Conservation (phyloP, 2,329 filamentous ascomycete species). For the Trichoderma cornu-damae region DNA sequence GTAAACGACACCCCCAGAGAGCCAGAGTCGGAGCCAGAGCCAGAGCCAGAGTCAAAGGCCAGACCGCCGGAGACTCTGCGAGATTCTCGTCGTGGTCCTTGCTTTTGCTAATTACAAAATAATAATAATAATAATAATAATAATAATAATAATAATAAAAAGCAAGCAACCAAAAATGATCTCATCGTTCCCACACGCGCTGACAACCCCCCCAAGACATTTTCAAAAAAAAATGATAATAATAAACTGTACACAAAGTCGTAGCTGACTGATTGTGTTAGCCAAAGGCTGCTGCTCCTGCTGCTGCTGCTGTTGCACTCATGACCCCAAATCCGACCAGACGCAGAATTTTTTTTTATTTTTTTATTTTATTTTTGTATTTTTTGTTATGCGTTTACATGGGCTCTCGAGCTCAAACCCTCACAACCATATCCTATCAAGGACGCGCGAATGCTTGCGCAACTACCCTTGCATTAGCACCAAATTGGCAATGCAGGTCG, state of each 20-base stretch:
- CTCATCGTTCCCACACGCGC: background rate
- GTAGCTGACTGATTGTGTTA: too few relatives aligned
- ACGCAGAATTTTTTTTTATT: too few relatives aligned
- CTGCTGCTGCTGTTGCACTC: background rate
- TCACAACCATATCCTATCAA: too few relatives aligned
- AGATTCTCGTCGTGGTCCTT: background rate
- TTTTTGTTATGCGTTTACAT: too few relatives aligned
- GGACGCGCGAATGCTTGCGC: background rate
- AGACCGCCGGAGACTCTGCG: slow-evolving; percentile 18
- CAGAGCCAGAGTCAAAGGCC: too few relatives aligned
- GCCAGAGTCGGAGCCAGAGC: too few relatives aligned
- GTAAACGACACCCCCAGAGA: slow-evolving; percentile 10
- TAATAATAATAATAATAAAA: too few relatives aligned
- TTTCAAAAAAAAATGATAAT: too few relatives aligned
- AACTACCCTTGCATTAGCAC: slow-evolving; percentile 10
- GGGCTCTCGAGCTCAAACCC: too few relatives aligned
- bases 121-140: too few relatives aligned
- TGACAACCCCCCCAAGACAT: background rate
- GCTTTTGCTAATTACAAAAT: background rate
- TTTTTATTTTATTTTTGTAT: too few relatives aligned
- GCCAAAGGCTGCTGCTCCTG: background rate
- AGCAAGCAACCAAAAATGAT: slow-evolving; percentile 8
- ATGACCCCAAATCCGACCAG: background rate
- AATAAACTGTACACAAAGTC: too few relatives aligned
- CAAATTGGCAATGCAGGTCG: slow-evolving; percentile 7